A percentile compares a stretch with the other conserved stretches of the same genome.
Evolutionary conservation across 768 basidiomycete genomes (phyloP).

Genomic region (Coprinopsis sp.): DNA sequence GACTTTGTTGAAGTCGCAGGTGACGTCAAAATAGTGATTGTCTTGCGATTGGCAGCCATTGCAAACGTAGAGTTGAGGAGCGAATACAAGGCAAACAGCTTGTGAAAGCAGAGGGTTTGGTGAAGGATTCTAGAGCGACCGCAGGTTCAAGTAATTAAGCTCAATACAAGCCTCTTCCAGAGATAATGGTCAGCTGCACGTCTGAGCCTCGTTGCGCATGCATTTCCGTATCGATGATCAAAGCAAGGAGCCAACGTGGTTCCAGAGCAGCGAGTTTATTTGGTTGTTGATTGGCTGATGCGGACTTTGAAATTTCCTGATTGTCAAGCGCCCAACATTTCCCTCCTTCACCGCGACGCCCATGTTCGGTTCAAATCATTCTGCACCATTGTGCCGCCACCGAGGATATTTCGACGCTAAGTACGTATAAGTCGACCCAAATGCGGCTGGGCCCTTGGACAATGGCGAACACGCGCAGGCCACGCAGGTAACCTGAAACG

Average conservation of each 20-base stretch:
- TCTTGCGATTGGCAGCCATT: constrained; percentile 31
- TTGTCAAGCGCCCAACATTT: too few species aligned
- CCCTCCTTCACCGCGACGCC: too few species aligned
- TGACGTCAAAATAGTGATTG: constrained; percentile 34
- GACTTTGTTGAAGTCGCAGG: constrained; percentile 22
- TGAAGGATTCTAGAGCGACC: background rate
- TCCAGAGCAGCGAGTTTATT: too few species aligned
- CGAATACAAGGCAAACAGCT: constrained; percentile 2
- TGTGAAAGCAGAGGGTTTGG: background rate
- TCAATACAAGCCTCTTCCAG: constrained; percentile 1
- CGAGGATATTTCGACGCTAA: too few species aligned
- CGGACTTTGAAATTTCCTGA: too few species aligned
- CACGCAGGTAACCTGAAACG: background rate
- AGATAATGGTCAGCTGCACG: background rate
- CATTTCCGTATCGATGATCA: constrained; percentile 9
- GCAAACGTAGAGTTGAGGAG: constrained; percentile 3
- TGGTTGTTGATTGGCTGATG: too few species aligned
- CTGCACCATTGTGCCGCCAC: too few species aligned
- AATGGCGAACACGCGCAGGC: constrained; percentile 2
- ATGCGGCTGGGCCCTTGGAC: too few species aligned
- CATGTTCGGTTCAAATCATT: too few species aligned
- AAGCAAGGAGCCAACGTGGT: background rate
- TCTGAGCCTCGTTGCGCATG: constrained; percentile 10
- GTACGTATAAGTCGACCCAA: too few species aligned
- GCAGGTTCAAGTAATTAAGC: background rate